Percentiles rank a stretch among this genome's conserved stretches.
These are phyloP conservation scores for Setaria italica DNA, from an alignment of 202 grass and related monocot species.

Conservation along the genomic window DNA sequence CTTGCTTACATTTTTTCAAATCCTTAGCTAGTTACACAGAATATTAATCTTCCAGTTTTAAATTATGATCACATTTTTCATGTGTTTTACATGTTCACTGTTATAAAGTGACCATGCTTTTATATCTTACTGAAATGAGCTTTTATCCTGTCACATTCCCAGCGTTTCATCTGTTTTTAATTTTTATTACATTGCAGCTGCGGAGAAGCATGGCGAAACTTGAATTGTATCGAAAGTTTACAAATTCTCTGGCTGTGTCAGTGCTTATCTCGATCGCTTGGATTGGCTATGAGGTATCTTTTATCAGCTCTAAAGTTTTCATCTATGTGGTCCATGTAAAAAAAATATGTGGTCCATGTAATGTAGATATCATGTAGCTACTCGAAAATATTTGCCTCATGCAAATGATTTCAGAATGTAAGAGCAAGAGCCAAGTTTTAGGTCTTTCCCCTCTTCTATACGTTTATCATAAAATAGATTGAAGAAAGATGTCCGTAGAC, in stretches of 20 bases:
- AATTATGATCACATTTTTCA: neutral
- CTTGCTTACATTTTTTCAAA: constrained; percentile 25
- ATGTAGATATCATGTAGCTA: constrained; percentile 23
- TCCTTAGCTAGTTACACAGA: constrained; percentile 5
- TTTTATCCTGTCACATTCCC: neutral
- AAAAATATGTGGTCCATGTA: constrained; percentile 10
- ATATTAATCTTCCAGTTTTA: constrained; percentile 11
- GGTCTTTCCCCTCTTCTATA: constrained; percentile 19
- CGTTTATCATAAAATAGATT: constrained; percentile 23
- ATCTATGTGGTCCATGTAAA: constrained; percentile 19
- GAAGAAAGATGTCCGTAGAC: neutral
- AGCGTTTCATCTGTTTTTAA: constrained; percentile 38
- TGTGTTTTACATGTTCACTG: constrained; percentile 19
- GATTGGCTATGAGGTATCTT: constrained; percentile 99
- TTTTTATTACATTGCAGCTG: constrained; percentile 56
- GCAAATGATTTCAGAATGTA: neutral
- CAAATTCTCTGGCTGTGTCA: constrained; percentile 87
- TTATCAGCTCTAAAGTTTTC: constrained; percentile 32
- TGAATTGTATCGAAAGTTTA: constrained; percentile 97
- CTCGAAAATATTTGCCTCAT: constrained; percentile 16
- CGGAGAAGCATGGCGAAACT: constrained; percentile 97
- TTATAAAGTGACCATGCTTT: neutral
- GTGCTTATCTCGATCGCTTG: constrained; percentile 97
- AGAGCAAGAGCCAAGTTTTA: constrained; percentile 27
- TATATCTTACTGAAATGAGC: neutral